phyloP scores from a whole-genome alignment of 345 rosid genomes.

The Syzygium oleosum region DNA sequence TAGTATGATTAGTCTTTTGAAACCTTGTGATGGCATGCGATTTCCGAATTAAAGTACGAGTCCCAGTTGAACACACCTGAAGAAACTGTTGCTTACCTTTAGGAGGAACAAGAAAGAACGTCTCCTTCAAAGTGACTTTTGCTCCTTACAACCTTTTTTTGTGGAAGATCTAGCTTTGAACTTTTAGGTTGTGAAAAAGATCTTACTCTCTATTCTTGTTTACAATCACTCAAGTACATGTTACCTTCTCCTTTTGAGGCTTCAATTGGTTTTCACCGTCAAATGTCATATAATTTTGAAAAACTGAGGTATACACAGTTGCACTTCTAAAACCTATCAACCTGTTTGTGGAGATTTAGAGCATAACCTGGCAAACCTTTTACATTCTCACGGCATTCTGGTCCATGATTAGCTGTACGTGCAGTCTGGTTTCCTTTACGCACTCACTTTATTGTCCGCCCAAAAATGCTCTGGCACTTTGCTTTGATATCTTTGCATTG shows the following conservation, averaged over 20 bases:
- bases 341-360: background rate
- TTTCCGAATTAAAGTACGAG: background rate
- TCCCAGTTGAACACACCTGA: background rate
- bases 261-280: background rate
- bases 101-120: background rate
- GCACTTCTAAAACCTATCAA: background rate
- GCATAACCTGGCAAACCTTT: background rate
- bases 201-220: background rate
- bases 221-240: background rate
- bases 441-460: background rate
- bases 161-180: background rate
- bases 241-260: background rate
- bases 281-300: background rate
- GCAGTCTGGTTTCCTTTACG: background rate
- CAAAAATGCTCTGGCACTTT: background rate
- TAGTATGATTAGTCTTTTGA: background rate
- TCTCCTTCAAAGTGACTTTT: background rate
- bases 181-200: background rate
- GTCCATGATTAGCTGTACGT: background rate
- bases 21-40: background rate
- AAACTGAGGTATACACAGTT: background rate
- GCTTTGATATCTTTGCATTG: background rate
- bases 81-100: background rate
- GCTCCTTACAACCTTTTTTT: background rate
- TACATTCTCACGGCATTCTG: background rate